A percentile compares a stretch with the other conserved stretches of the same genome.
These are phyloP conservation scores for Aspergillus nidulans DNA, from an alignment of 495 filamentous ascomycete genomes.

Conservation along the genomic window DNA sequence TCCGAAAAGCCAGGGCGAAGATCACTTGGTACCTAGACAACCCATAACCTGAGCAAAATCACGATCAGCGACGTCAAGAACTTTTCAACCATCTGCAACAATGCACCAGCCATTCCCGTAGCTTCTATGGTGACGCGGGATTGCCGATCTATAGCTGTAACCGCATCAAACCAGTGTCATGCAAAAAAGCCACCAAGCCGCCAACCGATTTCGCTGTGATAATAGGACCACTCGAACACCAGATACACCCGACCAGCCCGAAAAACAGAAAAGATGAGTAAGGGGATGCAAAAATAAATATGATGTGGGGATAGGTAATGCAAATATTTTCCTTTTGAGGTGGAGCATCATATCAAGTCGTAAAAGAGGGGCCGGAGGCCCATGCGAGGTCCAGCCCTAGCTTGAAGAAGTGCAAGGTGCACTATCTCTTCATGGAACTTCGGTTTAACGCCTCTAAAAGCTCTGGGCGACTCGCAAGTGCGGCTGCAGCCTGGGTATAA, in stretches of 20 bases:
- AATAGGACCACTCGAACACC: slow-evolving; percentile 20
- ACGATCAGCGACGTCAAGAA: slow-evolving; percentile 17
- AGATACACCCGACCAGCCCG: slow-evolving; percentile 16
- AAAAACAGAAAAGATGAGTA: slow-evolving; percentile 7
- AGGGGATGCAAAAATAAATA: slow-evolving; percentile 7
- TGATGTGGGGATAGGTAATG: slow-evolving; percentile 10
- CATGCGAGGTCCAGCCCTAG: not conserved
- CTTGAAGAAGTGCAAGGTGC: slow-evolving; percentile 15
- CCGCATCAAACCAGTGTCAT: slow-evolving; percentile 13
- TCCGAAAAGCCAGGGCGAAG: not conserved
- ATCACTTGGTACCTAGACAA: slow-evolving; percentile 10
- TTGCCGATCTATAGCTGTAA: slow-evolving; percentile 24
- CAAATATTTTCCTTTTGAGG: slow-evolving; percentile 21
- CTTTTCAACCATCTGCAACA: slow-evolving; percentile 19
- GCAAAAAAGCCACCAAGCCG: slow-evolving; percentile 22
- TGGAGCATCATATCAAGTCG: slow-evolving; percentile 37
- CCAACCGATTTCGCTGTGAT: slow-evolving; percentile 17
- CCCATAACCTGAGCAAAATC: slow-evolving; percentile 10
- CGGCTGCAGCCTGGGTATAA: slow-evolving; percentile 72
- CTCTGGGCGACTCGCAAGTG: slow-evolving; percentile 76
- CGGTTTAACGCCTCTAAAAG: slow-evolving; percentile 78
- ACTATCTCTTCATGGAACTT: slow-evolving; percentile 65
- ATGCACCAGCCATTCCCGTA: slow-evolving; percentile 19
- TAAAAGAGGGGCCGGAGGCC: slow-evolving; percentile 29
- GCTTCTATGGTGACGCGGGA: slow-evolving; percentile 22